These are phyloP conservation scores for Sclerospora graminicola DNA, from an alignment of 352 stramenopile species.

Conservation along the genomic window DNA sequence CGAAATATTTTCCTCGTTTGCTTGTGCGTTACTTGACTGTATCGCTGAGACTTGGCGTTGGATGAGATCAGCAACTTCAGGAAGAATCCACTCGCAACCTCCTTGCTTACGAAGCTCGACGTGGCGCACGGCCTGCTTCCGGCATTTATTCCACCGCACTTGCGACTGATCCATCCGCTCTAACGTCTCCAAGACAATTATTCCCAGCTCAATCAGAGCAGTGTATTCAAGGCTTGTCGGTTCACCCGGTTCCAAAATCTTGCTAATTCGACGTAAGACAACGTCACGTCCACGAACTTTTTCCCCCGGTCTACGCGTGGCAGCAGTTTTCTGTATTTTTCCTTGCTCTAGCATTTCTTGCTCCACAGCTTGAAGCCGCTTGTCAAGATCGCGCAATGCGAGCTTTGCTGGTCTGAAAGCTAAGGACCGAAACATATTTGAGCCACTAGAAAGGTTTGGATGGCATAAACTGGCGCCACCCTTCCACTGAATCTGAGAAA, in stretches of 20 bases:
- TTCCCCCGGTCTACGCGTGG: constrained; percentile 34
- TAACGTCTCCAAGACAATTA: constrained; percentile 64
- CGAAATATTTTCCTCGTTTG: constrained; percentile 15
- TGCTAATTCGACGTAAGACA: constrained; percentile 53
- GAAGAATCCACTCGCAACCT: constrained; percentile 56
- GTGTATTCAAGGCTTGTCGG: constrained; percentile 39
- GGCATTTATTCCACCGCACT: constrained; percentile 40
- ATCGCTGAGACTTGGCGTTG: constrained; percentile 30
- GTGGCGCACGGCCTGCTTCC: constrained; percentile 34
- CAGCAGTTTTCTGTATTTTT: constrained; percentile 35
- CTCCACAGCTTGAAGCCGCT: constrained; percentile 50
- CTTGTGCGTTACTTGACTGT: constrained; percentile 3
- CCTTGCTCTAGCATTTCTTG: constrained; percentile 35
- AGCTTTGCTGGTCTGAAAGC: constrained; percentile 53
- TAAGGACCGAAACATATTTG: constrained; percentile 54
- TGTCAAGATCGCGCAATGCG: constrained; percentile 60
- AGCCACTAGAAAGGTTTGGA: constrained; percentile 26
- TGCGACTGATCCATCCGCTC: constrained; percentile 57
- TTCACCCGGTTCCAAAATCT: constrained; percentile 57
- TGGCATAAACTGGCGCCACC: constrained; percentile 60
- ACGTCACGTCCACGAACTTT: constrained; percentile 61
- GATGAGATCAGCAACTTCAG: constrained; percentile 51
- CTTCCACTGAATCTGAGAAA: constrained; percentile 52
- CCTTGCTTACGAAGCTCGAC: constrained; percentile 37
- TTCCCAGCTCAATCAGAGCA: constrained; percentile 55